A percentile compares a stretch with the other conserved stretches of the same genome.
phyloP scores from a whole-genome alignment of 257 asterid species.

The Haberlea rhodopensis region DNA sequence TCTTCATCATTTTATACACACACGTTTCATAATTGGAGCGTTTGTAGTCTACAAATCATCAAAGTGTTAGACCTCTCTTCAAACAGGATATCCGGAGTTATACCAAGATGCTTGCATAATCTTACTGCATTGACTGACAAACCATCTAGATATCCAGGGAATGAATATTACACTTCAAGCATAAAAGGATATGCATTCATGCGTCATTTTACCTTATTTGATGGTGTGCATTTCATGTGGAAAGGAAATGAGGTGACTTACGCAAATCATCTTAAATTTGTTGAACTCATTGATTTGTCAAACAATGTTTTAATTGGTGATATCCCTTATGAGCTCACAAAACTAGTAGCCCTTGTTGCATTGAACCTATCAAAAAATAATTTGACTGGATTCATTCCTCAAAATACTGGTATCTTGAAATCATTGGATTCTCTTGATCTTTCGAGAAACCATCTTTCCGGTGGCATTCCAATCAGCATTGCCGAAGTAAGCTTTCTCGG shows the following conservation, averaged over 20 bases:
- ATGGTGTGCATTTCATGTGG: conserved; percentile 8
- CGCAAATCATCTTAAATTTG: background rate
- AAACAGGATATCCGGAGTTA: conserved; percentile 17
- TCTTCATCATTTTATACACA: too few species aligned
- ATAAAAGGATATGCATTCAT: too few species aligned
- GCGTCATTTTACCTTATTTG: background rate
- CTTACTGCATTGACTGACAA: conserved; percentile 5
- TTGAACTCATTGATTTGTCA: conserved; percentile 11
- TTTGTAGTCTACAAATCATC: conserved; percentile 8
- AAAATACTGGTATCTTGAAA: background rate
- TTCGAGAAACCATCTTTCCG: conserved; percentile 24
- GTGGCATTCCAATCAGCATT: conserved; percentile 17
- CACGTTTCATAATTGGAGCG: background rate
- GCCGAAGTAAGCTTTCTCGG: conserved; percentile 3
- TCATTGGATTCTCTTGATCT: conserved; percentile 20
- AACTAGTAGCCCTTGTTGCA: background rate
- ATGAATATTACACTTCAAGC: too few species aligned
- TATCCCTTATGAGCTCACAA: conserved; percentile 9
- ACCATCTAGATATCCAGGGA: too few species aligned
- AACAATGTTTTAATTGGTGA: conserved; percentile 9
- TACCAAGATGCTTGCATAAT: conserved; percentile 22
- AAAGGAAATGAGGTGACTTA: background rate
- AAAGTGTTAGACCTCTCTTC: conserved; percentile 29
- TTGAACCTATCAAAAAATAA: conserved; percentile 20
- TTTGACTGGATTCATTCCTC: conserved; percentile 17